These are phyloP conservation scores for Chenopodium album DNA, from an alignment of 148 eudicot genomes.

Conservation along the genomic window DNA sequence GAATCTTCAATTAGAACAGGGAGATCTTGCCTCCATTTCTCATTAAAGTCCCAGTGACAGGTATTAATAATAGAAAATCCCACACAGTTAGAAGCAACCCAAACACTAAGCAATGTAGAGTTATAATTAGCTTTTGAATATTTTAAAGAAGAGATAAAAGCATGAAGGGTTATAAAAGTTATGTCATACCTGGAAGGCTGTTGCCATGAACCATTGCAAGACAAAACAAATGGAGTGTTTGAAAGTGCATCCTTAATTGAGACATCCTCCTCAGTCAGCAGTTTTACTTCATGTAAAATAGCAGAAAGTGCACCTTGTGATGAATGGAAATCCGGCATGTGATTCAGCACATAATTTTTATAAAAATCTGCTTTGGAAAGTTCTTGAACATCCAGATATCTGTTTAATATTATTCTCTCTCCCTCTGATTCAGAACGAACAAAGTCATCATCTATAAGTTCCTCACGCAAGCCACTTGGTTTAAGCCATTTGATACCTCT, in stretches of 20 bases:
- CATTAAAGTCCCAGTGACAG: neutral
- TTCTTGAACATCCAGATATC: constrained; percentile 57
- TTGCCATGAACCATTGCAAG: constrained; percentile 75
- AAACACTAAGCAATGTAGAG: neutral
- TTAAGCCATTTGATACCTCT: constrained; percentile 71
- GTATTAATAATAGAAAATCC: neutral
- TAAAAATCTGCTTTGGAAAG: constrained; percentile 70
- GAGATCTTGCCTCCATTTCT: neutral
- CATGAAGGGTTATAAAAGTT: neutral
- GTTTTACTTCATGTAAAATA: constrained; percentile 63
- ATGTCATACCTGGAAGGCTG: constrained; percentile 81
- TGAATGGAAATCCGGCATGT: constrained; percentile 70
- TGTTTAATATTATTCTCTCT: constrained; percentile 68
- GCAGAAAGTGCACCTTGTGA: constrained; percentile 62
- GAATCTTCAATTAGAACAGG: no score
- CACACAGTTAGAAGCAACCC: neutral
- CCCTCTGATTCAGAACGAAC: constrained; percentile 83
- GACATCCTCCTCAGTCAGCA: constrained; percentile 66
- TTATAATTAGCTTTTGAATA: neutral
- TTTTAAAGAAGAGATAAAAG: neutral
- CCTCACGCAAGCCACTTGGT: constrained; percentile 74
- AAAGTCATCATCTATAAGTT: constrained; percentile 85
- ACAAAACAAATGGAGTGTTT: constrained; percentile 70
- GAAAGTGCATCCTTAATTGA: constrained; percentile 63
- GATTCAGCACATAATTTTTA: constrained; percentile 69